A percentile compares a stretch with the other conserved stretches of the same genome.
Conservation (phyloP, 805 yeast genomes). For the Ogataea philodendri region DNA sequence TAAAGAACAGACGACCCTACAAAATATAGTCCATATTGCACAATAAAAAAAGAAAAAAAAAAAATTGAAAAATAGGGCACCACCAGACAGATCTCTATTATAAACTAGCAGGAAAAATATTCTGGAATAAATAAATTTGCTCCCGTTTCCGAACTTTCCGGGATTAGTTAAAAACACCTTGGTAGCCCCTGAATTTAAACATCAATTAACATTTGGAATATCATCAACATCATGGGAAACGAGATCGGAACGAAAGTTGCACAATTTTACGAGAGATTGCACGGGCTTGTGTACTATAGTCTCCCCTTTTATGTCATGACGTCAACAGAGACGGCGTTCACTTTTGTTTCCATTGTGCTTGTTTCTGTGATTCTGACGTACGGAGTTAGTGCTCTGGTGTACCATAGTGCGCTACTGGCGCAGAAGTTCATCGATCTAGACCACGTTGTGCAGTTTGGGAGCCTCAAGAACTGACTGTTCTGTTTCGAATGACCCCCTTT, state of each 20-base stretch:
- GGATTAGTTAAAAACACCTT: background rate
- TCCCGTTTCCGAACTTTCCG: constrained; percentile 3
- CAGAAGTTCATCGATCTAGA: constrained; percentile 4
- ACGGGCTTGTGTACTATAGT: constrained; percentile 22
- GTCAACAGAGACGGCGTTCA: constrained; percentile 18
- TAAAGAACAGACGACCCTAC: constrained; percentile 26
- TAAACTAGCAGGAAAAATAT: no score
- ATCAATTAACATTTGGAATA: background rate
- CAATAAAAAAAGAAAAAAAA: constrained; percentile 7
- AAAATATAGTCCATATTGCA: constrained; percentile 15
- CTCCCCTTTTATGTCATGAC: constrained; percentile 26
- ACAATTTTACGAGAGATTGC: constrained; percentile 4
- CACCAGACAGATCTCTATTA: no score
- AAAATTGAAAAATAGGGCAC: no score
- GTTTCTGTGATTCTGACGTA: constrained; percentile 9
- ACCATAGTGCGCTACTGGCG: constrained; percentile 2
- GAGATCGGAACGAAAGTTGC: background rate
- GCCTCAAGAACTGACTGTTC: background rate
- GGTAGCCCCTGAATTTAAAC: background rate
- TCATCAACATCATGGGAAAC: background rate
- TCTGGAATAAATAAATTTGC: constrained; percentile 4
- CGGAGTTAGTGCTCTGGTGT: constrained; percentile 10
- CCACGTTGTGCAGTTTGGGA: constrained; percentile 1
- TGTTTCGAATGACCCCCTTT: no score
- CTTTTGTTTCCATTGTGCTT: constrained; percentile 15